Evolutionary conservation across 805 yeast genomes (phyloP).

Genomic region (Metschnikowia kunwiensis): DNA sequence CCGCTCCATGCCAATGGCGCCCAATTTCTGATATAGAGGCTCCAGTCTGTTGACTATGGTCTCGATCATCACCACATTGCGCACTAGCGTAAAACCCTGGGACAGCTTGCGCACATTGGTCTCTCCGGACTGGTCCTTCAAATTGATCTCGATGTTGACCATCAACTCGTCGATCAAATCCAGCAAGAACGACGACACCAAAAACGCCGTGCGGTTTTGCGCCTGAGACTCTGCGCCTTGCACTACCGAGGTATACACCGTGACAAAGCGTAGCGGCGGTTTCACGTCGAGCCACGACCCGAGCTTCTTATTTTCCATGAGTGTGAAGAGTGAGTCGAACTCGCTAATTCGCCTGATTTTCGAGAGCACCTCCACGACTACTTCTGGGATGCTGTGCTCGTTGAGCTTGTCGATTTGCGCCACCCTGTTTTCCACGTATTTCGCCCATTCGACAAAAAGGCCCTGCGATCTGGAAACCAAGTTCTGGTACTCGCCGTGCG

Average conservation of each 20-base stretch:
- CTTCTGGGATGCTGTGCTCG: constrained; percentile 70
- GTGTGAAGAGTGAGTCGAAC: constrained; percentile 49
- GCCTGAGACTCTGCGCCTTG: constrained; percentile 31
- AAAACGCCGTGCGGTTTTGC: constrained; percentile 23
- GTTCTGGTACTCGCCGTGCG: constrained; percentile 15
- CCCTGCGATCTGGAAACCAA: constrained; percentile 25
- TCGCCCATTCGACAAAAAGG: constrained; percentile 56
- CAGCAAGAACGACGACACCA: constrained; percentile 64
- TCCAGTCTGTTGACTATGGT: constrained; percentile 60
- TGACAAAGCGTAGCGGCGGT: constrained; percentile 49
- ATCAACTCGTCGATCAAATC: constrained; percentile 77
- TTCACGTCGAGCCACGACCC: constrained; percentile 68
- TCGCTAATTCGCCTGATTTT: constrained; percentile 63
- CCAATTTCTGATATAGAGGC: constrained; percentile 52
- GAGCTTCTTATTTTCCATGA: constrained; percentile 50
- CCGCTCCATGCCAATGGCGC: constrained; percentile 58
- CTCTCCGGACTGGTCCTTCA: constrained; percentile 36
- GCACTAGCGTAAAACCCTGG: constrained; percentile 68
- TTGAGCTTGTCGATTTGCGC: constrained; percentile 50
- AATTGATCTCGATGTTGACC: constrained; percentile 59
- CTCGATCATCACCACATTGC: constrained; percentile 72
- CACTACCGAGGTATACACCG: constrained; percentile 47
- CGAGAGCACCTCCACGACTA: constrained; percentile 70
- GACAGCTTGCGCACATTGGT: constrained; percentile 36
- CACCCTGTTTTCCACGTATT: constrained; percentile 52